These are phyloP conservation scores for Quercus rubra DNA, from an alignment of 306 rosid genomes.

Conservation along the genomic window DNA sequence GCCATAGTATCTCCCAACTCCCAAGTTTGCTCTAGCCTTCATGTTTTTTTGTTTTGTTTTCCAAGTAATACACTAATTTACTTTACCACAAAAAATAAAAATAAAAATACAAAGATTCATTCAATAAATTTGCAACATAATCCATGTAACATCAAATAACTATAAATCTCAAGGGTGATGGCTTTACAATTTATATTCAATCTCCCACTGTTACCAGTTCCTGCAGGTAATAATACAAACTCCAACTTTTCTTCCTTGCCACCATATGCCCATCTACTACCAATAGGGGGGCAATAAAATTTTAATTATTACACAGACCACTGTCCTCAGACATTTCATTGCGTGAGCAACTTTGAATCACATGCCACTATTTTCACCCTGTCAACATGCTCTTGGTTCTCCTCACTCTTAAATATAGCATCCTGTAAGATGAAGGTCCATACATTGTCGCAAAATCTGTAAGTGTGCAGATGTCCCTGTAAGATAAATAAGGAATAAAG, in stretches of 20 bases:
- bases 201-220: constrained; percentile 18
- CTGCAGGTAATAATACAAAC: constrained; percentile 28
- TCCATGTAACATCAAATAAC: constrained; percentile 27
- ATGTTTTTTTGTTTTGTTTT: background rate
- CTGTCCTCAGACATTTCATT: constrained; percentile 37
- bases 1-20: background rate
- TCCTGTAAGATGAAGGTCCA: constrained; percentile 93
- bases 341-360: constrained; percentile 86
- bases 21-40: no score
- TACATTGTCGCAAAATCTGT: constrained; percentile 88
- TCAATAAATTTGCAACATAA: constrained; percentile 23
- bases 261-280: constrained; percentile 17
- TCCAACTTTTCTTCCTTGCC: constrained; percentile 19
- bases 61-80: background rate
- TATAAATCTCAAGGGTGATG: constrained; percentile 31
- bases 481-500: background rate
- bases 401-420: constrained; percentile 67
- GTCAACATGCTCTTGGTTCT: constrained; percentile 53
- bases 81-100: background rate
- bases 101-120: constrained; percentile 13
- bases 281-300: background rate
- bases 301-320: constrained; percentile 10
- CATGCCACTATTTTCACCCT: constrained; percentile 94
- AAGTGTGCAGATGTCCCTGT: constrained; percentile 98
- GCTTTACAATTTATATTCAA: constrained; percentile 30